Conservation (phyloP, 1,139 yeast species). For the Nematodospora anomalae region DNA sequence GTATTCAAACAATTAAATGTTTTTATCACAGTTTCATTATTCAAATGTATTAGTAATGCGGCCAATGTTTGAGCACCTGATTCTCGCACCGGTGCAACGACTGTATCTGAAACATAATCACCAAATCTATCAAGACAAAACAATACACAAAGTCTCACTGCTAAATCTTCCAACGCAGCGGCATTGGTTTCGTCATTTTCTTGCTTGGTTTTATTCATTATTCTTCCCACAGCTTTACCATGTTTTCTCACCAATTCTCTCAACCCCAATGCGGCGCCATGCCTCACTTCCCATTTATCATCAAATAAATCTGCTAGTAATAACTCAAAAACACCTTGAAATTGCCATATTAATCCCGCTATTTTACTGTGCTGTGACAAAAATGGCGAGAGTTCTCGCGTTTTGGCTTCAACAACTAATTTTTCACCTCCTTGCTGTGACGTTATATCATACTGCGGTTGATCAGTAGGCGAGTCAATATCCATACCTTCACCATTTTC, state of each 20-base stretch:
- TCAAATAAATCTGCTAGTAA: slow-evolving; percentile 78
- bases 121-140: slow-evolving; percentile 95
- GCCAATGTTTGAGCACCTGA: slow-evolving; percentile 95
- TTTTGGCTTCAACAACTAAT: slow-evolving; percentile 78
- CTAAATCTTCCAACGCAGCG: slow-evolving; percentile 80
- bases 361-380: slow-evolving; percentile 75
- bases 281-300: slow-evolving; percentile 92
- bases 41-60: slow-evolving; percentile 74
- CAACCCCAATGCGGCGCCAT: slow-evolving; percentile 92
- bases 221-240: slow-evolving; percentile 84
- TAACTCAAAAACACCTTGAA: slow-evolving; percentile 93
- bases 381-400: slow-evolving; percentile 66
- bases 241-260: slow-evolving; percentile 85
- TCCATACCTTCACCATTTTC: slow-evolving; percentile 24
- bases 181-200: slow-evolving; percentile 69
- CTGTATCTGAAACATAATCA: slow-evolving; percentile 96
- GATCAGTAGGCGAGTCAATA: slow-evolving; percentile 16
- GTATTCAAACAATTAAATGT: slow-evolving; percentile 68
- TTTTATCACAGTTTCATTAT: slow-evolving; percentile 50
- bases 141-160: slow-evolving; percentile 80
- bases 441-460: slow-evolving; percentile 56
- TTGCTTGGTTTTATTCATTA: slow-evolving; percentile 56
- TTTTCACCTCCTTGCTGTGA: slow-evolving; percentile 80
- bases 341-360: slow-evolving; percentile 87
- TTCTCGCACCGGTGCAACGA: slow-evolving; percentile 97